Evolutionary conservation across 495 filamentous ascomycete species (phyloP).

Genomic region (Thozetella sp.): DNA sequence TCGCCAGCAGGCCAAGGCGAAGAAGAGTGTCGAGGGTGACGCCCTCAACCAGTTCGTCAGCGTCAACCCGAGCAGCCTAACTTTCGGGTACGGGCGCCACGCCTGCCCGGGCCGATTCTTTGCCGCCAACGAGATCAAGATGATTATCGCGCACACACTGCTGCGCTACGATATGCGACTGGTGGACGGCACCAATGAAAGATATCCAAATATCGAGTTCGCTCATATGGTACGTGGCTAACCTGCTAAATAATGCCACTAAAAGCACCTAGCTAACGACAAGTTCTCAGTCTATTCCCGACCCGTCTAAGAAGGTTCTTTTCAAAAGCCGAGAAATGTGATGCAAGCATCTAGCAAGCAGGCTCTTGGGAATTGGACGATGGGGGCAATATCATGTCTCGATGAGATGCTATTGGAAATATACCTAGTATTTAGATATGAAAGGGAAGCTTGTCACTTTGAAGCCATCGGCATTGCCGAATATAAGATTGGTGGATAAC

Average conservation of each 20-base stretch:
- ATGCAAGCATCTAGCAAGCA: too few species aligned
- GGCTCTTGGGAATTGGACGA: too few species aligned
- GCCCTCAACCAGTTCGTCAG: constrained; percentile 42
- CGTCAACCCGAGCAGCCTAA: constrained; percentile 34
- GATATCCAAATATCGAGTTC: constrained; percentile 18
- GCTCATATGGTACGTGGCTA: constrained; percentile 10
- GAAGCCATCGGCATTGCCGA: too few species aligned
- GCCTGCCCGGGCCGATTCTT: constrained; percentile 66
- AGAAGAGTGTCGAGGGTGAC: constrained; percentile 22
- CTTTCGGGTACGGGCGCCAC: constrained; percentile 56
- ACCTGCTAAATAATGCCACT: neutral
- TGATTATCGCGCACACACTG: constrained; percentile 54
- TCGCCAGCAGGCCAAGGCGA: constrained; percentile 33
- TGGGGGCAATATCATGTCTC: too few species aligned
- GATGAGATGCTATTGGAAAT: too few species aligned
- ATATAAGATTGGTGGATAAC: too few species aligned
- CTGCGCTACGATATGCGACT: constrained; percentile 56
- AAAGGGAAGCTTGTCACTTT: too few species aligned
- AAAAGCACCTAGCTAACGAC: neutral
- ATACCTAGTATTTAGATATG: too few species aligned
- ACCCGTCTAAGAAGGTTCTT: constrained; percentile 23
- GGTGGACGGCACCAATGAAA: constrained; percentile 17
- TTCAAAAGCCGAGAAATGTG: constrained; percentile 14
- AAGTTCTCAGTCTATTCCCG: constrained; percentile 13
- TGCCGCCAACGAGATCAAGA: constrained; percentile 54